Evolutionary conservation across 2,329 filamentous ascomycete genomes (phyloP).

Genomic region (Colletotrichum neosansevieriae): DNA sequence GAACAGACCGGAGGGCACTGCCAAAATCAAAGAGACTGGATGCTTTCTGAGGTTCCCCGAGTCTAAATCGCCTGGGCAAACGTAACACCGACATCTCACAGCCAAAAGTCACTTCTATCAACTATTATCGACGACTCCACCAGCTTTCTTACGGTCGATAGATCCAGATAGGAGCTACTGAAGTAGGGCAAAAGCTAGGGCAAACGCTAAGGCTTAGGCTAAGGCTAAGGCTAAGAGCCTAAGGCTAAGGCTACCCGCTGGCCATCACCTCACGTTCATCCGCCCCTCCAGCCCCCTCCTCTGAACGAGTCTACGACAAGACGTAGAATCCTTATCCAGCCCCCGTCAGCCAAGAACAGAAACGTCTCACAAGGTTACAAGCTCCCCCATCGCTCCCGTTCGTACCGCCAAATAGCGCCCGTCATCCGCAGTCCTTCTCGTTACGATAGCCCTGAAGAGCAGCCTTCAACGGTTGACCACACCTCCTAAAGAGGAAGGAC

Average conservation of each 20-base stretch:
- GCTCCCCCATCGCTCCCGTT: conserved; percentile 26
- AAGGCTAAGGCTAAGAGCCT: too few species aligned
- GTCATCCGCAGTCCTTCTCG: conserved; percentile 2
- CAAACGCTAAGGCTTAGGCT: too few species aligned
- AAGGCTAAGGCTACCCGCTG: conserved; percentile 28
- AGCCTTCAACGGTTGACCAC: conserved; percentile 10
- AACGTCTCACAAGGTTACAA: conserved; percentile 36
- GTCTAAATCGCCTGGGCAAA: conserved; percentile 6
- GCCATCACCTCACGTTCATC: conserved; percentile 15
- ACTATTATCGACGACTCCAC: neutral
- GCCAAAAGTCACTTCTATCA: conserved; percentile 1
- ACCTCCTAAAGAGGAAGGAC: conserved; percentile 24
- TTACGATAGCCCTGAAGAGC: conserved; percentile 8
- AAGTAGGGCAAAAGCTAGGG: too few species aligned
- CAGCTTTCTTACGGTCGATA: neutral
- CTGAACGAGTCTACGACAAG: conserved; percentile 11
- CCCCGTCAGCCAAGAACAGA: conserved; percentile 30
- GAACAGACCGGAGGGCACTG: conserved; percentile 14
- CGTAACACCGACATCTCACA: conserved; percentile 5
- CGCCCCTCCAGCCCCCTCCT: conserved; percentile 26
- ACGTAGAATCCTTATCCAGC: conserved; percentile 13
- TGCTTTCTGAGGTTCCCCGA: conserved; percentile 26
- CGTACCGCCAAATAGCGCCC: conserved; percentile 14
- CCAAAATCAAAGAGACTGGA: conserved; percentile 17
- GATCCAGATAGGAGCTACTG: neutral